Percentiles rank a stretch among this genome's conserved stretches.
These are phyloP conservation scores for Abrus pulchellus DNA, from an alignment of 306 rosid species.

Conservation along the genomic window DNA sequence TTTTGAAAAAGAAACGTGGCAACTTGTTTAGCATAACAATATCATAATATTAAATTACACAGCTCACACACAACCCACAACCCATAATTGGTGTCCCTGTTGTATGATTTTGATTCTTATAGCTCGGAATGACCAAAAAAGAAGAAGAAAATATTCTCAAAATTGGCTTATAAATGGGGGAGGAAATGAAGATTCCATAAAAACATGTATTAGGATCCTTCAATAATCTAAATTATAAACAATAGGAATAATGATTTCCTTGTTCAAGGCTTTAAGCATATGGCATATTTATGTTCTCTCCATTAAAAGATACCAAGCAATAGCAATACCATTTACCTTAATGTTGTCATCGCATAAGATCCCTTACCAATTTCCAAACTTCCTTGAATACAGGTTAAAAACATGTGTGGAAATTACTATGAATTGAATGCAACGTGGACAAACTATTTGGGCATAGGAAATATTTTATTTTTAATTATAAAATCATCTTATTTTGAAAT, in stretches of 20 bases:
- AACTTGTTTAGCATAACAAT: constrained; percentile 3
- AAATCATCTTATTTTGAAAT: too few relatives aligned
- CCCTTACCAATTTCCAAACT: constrained; percentile 21
- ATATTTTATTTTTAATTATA: too few relatives aligned
- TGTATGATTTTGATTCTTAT: constrained; percentile 3
- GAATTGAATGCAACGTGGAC: constrained; percentile 41
- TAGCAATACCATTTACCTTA: background rate
- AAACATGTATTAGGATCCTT: background rate
- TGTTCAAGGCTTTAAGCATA: constrained; percentile 7
- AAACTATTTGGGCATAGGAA: background rate
- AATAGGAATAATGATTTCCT: background rate
- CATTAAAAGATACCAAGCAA: background rate
- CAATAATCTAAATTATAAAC: background rate
- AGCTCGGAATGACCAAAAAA: too few relatives aligned
- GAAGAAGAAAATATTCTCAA: background rate
- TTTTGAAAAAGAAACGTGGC: background rate
- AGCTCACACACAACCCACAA: constrained; percentile 39
- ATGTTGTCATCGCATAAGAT: background rate
- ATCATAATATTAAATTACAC: constrained; percentile 18
- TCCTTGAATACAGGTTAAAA: constrained; percentile 34
- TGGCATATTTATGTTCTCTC: constrained; percentile 23
- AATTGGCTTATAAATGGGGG: background rate
- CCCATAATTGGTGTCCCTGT: background rate
- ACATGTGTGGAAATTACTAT: constrained; percentile 46
- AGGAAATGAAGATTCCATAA: constrained; percentile 26